These are phyloP conservation scores for Schizonepeta tenuifolia DNA, from an alignment of 257 asterid genomes.

Conservation along the genomic window DNA sequence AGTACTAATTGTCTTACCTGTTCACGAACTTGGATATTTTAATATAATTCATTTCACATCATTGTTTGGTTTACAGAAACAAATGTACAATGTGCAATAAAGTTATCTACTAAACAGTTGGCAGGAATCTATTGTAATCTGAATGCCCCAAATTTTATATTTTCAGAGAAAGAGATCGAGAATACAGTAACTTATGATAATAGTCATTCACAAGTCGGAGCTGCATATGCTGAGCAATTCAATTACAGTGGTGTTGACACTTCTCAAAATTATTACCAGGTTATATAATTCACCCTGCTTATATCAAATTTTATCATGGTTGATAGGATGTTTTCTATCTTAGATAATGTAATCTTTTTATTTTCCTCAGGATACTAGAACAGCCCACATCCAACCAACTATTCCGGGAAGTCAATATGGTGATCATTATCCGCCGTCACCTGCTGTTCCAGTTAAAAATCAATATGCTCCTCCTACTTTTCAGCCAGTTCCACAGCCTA, in stretches of 20 bases:
- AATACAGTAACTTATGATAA: conserved; percentile 51
- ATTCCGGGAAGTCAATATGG: conserved; percentile 59
- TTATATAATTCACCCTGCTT: conserved; percentile 31
- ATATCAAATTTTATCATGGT: conserved; percentile 9
- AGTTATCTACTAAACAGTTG: too few species aligned
- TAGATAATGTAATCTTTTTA: conserved; percentile 11
- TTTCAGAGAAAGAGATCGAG: conserved; percentile 59
- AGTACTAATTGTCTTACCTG: background rate
- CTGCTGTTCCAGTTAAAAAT: conserved; percentile 46
- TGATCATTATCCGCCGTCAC: conserved; percentile 66
- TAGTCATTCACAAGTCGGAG: conserved; percentile 50
- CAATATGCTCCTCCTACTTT: conserved; percentile 58
- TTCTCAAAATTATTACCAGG: conserved; percentile 69
- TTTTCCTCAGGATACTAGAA: conserved; percentile 56
- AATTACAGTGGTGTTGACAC: conserved; percentile 58
- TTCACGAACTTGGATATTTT: background rate
- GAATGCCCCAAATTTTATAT: conserved; percentile 27
- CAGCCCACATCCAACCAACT: conserved; percentile 53
- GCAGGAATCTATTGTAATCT: background rate
- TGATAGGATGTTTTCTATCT: conserved; percentile 23
- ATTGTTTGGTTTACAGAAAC: background rate
- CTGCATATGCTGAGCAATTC: conserved; percentile 55
- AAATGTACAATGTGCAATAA: background rate
- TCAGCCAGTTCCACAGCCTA: conserved; percentile 62
- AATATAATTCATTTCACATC: background rate